phyloP scores from a whole-genome alignment of 495 filamentous ascomycete species.

The Aspergillus kassunensis region DNA sequence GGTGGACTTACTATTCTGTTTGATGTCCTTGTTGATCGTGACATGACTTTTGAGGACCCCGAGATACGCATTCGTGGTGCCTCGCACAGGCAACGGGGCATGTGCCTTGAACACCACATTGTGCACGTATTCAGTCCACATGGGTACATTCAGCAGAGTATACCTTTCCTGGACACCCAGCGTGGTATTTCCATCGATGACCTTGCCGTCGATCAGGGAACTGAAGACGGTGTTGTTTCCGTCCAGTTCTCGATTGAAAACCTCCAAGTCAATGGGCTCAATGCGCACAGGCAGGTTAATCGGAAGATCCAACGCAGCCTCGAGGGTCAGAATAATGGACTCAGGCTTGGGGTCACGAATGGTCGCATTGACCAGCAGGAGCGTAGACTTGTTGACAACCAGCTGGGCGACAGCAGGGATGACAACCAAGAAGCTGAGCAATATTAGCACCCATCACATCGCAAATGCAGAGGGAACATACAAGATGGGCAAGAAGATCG shows the following conservation, averaged over 20 bases:
- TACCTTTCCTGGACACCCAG: constrained; percentile 22
- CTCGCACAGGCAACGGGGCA: constrained; percentile 26
- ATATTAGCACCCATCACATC: background rate
- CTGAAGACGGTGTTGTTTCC: constrained; percentile 26
- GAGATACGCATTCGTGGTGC: constrained; percentile 32
- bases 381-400: constrained; percentile 35
- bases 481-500: constrained; percentile 40
- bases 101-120: constrained; percentile 30
- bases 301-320: constrained; percentile 35
- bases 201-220: constrained; percentile 22
- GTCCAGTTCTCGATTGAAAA: constrained; percentile 30
- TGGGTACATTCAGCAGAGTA: constrained; percentile 24
- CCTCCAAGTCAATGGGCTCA: constrained; percentile 29
- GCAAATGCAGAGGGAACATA: constrained; percentile 14
- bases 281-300: constrained; percentile 35
- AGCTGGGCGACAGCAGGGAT: constrained; percentile 43
- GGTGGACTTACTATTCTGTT: constrained; percentile 35
- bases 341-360: constrained; percentile 33
- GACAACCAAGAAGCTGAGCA: constrained; percentile 35
- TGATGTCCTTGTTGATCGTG: constrained; percentile 35
- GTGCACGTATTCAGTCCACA: constrained; percentile 34
- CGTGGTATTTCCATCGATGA: constrained; percentile 34
- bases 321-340: constrained; percentile 28
- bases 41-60: constrained; percentile 33
- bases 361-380: constrained; percentile 34